Base-by-base conservation (phyloP, 768 basidiomycete species). In the Scleroderma citrinum region DNA sequence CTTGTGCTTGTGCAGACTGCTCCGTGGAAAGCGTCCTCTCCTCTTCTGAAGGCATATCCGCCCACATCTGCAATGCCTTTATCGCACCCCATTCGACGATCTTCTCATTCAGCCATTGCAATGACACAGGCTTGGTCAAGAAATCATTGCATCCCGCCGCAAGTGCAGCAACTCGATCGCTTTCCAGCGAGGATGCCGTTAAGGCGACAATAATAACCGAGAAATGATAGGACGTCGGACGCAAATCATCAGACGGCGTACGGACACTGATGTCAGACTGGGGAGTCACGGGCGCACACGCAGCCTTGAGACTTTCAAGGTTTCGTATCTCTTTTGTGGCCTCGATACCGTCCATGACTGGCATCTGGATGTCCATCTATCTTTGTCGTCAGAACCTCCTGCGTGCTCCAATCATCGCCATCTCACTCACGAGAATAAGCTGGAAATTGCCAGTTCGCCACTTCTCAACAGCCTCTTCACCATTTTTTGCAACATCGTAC, bases 351-450 rank as follows among this genome's bases (percentile, higher is more conserved):
- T 95, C 92, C 89, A 96, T 98, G 57, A 98, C 85, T 8, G 96
- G 96, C 81, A 99, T 93, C 69, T 98, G 95, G 47, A 99, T 98
- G 71, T 99, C 96, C 96, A 99, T 99, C 95, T 97, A 56, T 3
- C 51, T 26, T 24, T 30, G 34, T 45, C 41, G n/a, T 65, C 32
- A 63, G 49, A 52, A n/a, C n/a, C 30, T 31, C 48, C 34, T 12
- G 38, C n/a, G 36, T 38, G 11, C 34, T 34, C 19, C 29, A 34
- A 20, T 30, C n/a, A 49, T 48, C 31, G 26, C 46, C 30, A 20
- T 34, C 29, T 16, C 11, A 73, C 89, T 56, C 54, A 96, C 95
- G 69, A 99, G 69, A 47, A 99, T 97, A 44, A 99, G 76, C 72
- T 99, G 95, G 69, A 96, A 99, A 45, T 76, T 83, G 19, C 95